phyloP scores from a whole-genome alignment of 148 eudicot genomes.

The Spergularia marina region DNA sequence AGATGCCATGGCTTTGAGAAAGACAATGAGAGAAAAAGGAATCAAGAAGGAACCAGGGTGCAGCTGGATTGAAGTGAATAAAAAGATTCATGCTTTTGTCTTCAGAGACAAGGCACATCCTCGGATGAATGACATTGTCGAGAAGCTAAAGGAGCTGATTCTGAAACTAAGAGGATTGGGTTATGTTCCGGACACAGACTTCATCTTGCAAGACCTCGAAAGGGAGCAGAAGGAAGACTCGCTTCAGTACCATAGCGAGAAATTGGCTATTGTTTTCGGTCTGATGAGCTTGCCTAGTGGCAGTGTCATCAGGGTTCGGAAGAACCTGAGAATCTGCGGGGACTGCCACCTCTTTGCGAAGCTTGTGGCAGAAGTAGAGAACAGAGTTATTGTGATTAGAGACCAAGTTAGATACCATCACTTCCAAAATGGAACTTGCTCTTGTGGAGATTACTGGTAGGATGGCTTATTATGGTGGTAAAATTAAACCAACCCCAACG shows the following conservation, averaged over 20 bases:
- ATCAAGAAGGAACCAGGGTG: constrained; percentile 49
- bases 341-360: constrained; percentile 49
- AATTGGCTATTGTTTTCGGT: constrained; percentile 44
- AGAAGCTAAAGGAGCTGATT: constrained; percentile 30
- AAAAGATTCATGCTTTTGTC: constrained; percentile 36
- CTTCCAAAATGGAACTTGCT: constrained; percentile 40
- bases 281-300: constrained; percentile 34
- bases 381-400: constrained; percentile 37
- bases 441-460: constrained; percentile 51
- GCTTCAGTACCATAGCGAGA: constrained; percentile 52
- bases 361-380: constrained; percentile 36
- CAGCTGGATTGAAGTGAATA: constrained; percentile 54
- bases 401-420: constrained; percentile 50
- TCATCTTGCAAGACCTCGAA: constrained; percentile 46
- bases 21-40: constrained; percentile 36
- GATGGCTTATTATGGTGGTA: not conserved
- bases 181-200: constrained; percentile 45
- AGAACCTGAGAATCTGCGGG: constrained; percentile 49
- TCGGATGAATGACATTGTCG: constrained; percentile 28
- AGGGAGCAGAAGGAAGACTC: constrained; percentile 47
- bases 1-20: constrained; percentile 39
- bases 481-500: not conserved
- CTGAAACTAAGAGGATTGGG: constrained; percentile 38
- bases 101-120: constrained; percentile 45
- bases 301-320: constrained; percentile 34